Conservation (phyloP, 345 rosid species). For the Psidium friedrichsthalianum region DNA sequence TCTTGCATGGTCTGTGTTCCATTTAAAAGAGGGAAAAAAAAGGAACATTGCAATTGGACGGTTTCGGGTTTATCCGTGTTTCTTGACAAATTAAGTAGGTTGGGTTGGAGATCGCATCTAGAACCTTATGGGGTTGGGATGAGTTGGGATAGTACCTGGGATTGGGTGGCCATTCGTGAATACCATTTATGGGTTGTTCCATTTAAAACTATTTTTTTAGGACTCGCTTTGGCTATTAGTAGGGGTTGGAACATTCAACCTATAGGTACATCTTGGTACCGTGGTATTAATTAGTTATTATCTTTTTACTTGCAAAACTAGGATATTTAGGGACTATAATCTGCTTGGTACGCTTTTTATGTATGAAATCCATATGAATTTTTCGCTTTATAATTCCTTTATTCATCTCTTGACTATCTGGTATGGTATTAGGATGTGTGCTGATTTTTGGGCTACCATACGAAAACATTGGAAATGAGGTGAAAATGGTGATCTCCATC, state of each 20-base stretch:
- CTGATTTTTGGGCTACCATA: no score
- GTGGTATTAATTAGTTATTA: background rate
- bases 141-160: background rate
- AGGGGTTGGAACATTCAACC: background rate
- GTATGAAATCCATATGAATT: background rate
- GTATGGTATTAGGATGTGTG: no score
- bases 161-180: accelerated
- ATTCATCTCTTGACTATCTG: background rate
- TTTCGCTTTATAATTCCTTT: background rate
- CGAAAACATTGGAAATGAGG: no score
- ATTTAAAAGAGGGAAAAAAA: background rate
- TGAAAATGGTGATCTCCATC: no score
- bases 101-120: background rate
- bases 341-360: background rate
- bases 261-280: background rate
- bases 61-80: background rate
- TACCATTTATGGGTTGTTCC: background rate
- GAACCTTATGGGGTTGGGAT: background rate
- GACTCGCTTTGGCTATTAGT: background rate
- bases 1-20: background rate
- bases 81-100: background rate
- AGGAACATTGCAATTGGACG: background rate
- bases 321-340: background rate
- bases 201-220: background rate
- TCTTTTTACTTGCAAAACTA: background rate